Evolutionary conservation across 2,329 filamentous ascomycete genomes (phyloP), one percentile per base, ranked within the genome.

Genomic region (Ilyonectria sp.): DNA sequence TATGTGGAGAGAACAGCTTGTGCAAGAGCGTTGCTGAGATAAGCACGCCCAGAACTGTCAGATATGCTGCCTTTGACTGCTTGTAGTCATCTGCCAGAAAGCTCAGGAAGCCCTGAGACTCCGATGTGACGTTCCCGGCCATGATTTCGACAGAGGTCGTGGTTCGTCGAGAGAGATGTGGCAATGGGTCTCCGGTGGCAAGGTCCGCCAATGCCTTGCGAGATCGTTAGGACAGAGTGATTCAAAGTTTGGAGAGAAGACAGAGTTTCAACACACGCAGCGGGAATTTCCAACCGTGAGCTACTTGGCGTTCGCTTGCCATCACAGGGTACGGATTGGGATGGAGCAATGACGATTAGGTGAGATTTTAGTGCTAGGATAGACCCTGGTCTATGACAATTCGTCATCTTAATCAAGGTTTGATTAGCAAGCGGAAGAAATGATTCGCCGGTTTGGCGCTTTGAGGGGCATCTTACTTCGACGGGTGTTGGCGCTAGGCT

Each of bases 21-120:
- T 69, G 31, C 2, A 71, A 26, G 1, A 71, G 7, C 1, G 37
- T 1, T 3, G 23, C 19, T 1, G 43, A 10, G 1, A 66, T 3
- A 3, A 71, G 19, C 13, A 69, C 31, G 1, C 46, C 53, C 4
- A 70, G 4, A 7, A 21, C 53, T 1, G 55, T 55, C n/a, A 71
- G n/a, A 2, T 71, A 71, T 3, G 23, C 49, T 8, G 54, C 17
- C 5, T 65, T 66, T 6, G 65, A 71, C 1, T 69, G 65, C 26
- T 63, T 68, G 4, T 66, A 19, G 10, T 71, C 68, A 2, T 63
- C 55, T 0, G 11, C 26, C 6, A 66, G 1, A 4, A 58, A 69
- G 31, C 37, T 23, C 2, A 71, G 46, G 2, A 71, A 33, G 44
- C 68, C n/a, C 44, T 58, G 49, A 17, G 49, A 33, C 17, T 17